Evolutionary conservation across 1,284 basidiomycete species (phyloP), one percentile per base, ranked within the genome.

Genomic region (Apiotrichum akiyoshidainum): DNA sequence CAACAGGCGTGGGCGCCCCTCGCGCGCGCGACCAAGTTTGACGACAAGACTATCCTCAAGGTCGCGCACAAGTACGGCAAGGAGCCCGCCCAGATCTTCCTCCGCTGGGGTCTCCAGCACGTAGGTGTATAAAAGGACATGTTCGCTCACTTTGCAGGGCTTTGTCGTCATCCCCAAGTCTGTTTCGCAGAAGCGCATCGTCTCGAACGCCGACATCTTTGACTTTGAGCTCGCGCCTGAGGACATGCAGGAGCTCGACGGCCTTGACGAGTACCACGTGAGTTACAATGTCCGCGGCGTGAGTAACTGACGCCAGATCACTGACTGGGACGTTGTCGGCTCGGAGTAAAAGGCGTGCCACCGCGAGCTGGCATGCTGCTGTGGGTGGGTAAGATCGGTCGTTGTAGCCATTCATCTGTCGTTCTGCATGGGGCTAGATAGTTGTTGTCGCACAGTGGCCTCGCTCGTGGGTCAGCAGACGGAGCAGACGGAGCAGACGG

Each of bases 91-190:
- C 82, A 83, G 63, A 74, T 83, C 45, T 72, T 83, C 60, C 76
- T 83, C 51, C 68, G 81, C 39, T 83, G 81, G 81, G 79, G 78
- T 13, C 65, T 82, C n/a, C 81, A 82, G 59, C 77, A 80, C 55
- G 80, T 76, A 45, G 7, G 46, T 48, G 11, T 12, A 16, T 7
- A 9, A 5, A 46, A 22, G 22, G n/a, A 16, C 4, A 12, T 8
- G 26, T 21, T n/a, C 31, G 8, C 46, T 62, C 53, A 22, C 33
- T 7, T 31, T 7, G 10, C 68, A 79, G 68, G 79, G 78, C 52
- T 77, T 70, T 59, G 67, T 81, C 42, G 72, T 79, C 31, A 79
- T 82, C 31, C 81, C 81, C 37, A 83, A 82, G 66, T 79, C 77
- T 7, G 80, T 80, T 48, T 80, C 77, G 12, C 72, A 76, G 40